A percentile compares a stretch with the other conserved stretches of the same genome.
Evolutionary conservation across 2,329 filamentous ascomycete genomes (phyloP).

Genomic region (Teratosphaeria nubilosa): DNA sequence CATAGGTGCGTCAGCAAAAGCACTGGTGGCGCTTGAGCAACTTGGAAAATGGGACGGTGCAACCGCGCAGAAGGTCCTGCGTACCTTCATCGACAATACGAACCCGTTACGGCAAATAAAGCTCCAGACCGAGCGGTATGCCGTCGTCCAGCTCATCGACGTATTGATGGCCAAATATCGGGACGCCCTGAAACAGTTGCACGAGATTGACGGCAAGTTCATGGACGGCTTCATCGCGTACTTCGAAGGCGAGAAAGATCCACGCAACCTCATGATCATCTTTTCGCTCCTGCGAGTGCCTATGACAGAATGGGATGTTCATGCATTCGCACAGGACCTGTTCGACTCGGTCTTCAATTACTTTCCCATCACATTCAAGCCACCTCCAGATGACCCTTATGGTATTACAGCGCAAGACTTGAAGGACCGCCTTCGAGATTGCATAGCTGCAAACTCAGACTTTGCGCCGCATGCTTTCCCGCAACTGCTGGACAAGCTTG

Average conservation of each 20-base stretch:
- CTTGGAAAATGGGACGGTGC: conserved; percentile 50
- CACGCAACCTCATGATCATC: conserved; percentile 59
- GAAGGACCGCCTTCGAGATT: conserved; percentile 53
- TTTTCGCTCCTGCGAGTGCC: conserved; percentile 58
- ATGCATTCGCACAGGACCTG: conserved; percentile 48
- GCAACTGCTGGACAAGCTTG: conserved; percentile 57
- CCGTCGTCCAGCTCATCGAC: conserved; percentile 53
- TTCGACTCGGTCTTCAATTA: conserved; percentile 64
- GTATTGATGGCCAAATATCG: conserved; percentile 53
- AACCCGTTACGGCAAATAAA: conserved; percentile 52
- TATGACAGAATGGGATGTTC: conserved; percentile 58
- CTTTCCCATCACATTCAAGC: conserved; percentile 61
- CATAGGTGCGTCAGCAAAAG: conserved; percentile 48
- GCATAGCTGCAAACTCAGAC: conserved; percentile 50
- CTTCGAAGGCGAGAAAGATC: conserved; percentile 59
- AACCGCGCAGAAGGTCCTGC: conserved; percentile 44
- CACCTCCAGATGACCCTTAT: conserved; percentile 59
- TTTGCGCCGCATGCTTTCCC: conserved; percentile 60
- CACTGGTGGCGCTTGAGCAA: conserved; percentile 48
- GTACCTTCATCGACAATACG: conserved; percentile 41
- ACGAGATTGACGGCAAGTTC: conserved; percentile 44
- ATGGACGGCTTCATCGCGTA: conserved; percentile 52
- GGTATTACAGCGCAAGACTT: conserved; percentile 59
- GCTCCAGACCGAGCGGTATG: conserved; percentile 50
- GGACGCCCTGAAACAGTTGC: conserved; percentile 45